Evolutionary conservation across 169 alveolate species (phyloP).

Genomic region (Amoebophrya sp.): DNA sequence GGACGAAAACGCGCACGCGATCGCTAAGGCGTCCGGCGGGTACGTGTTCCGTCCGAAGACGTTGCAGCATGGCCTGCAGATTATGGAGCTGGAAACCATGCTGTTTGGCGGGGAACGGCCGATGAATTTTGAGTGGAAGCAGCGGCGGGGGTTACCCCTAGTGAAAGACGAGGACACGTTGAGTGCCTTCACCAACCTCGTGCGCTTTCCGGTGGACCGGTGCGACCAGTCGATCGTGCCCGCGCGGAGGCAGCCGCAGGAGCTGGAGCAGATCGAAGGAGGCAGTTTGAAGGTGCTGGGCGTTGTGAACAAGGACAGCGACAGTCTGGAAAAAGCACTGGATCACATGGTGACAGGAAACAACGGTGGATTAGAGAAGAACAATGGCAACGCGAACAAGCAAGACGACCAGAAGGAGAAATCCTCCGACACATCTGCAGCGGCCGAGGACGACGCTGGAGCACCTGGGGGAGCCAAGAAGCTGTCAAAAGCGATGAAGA

Average conservation of each 20-base stretch:
- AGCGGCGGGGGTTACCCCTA: neutral
- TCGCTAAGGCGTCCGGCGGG: neutral
- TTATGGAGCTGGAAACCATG: neutral
- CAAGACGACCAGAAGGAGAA: too few species aligned
- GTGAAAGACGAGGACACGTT: neutral
- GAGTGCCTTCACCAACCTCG: neutral
- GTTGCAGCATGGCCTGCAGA: neutral
- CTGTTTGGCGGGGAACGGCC: neutral
- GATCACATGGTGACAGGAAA: too few species aligned
- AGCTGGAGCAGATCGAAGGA: neutral
- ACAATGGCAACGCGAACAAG: too few species aligned
- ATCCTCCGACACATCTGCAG: too few species aligned
- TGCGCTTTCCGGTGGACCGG: constrained; percentile 6
- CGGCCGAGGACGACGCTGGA: too few species aligned
- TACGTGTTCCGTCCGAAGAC: constrained; percentile 23
- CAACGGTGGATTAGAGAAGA: too few species aligned
- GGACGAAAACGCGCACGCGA: neutral
- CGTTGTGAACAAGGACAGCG: too few species aligned
- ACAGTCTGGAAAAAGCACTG: too few species aligned
- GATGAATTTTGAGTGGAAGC: too few species aligned
- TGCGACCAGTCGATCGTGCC: neutral
- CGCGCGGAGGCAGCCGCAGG: neutral
- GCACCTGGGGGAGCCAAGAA: too few species aligned
- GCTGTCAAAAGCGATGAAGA: too few species aligned
- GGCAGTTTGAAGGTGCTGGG: too few species aligned